phyloP scores from a whole-genome alignment of 2,329 filamentous ascomycete species.

The Leptographium wingfieldii region DNA sequence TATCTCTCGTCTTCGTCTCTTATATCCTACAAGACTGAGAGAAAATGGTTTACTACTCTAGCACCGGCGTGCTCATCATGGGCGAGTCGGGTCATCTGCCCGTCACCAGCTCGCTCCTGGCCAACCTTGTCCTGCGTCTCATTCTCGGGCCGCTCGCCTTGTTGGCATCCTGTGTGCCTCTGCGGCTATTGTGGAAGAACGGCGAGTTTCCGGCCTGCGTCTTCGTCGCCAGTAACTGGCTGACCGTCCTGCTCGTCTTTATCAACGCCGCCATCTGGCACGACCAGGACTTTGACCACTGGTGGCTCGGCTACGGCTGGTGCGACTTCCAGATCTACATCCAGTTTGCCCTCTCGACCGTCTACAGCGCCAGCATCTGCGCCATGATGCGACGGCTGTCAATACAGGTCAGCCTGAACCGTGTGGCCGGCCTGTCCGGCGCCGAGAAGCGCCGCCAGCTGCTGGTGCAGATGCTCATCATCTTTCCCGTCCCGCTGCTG shows the following conservation, averaged over 20 bases:
- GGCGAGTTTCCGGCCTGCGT: constrained; percentile 41
- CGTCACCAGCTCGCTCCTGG: constrained; percentile 14
- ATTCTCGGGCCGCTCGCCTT: constrained; percentile 32
- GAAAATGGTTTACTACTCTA: neutral
- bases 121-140: constrained; percentile 38
- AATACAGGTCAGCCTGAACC: constrained; percentile 32
- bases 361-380: constrained; percentile 38
- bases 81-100: constrained; percentile 6
- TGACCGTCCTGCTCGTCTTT: constrained; percentile 35
- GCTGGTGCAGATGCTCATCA: constrained; percentile 36
- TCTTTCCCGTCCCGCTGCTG: constrained; percentile 39
- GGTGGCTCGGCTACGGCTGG: constrained; percentile 39
- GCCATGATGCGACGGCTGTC: constrained; percentile 43
- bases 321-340: constrained; percentile 38
- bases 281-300: constrained; percentile 33
- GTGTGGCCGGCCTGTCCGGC: constrained; percentile 26
- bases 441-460: constrained; percentile 29
- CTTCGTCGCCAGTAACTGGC: constrained; percentile 31
- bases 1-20: neutral
- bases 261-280: constrained; percentile 42
- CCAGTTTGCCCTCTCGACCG: constrained; percentile 22
- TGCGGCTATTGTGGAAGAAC: constrained; percentile 36
- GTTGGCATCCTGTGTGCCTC: constrained; percentile 35
- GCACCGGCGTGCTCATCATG: constrained; percentile 3
- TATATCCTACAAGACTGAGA: neutral